A percentile compares a stretch with the other conserved stretches of the same genome.
Evolutionary conservation across 2,329 filamentous ascomycete genomes (phyloP).

Genomic region (Teratosphaeria zuluensis): DNA sequence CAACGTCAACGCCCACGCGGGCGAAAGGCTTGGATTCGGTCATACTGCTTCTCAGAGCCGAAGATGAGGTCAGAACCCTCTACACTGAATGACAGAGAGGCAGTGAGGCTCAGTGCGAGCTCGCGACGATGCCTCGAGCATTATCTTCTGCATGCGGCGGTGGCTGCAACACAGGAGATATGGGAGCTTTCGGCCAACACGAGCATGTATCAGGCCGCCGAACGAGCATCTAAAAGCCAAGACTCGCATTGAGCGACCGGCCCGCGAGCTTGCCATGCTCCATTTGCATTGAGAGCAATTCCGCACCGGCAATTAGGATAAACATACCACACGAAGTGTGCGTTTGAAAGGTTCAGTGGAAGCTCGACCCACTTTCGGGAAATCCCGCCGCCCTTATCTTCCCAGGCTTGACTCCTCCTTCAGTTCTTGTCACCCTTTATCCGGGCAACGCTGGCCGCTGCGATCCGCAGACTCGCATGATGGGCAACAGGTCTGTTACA

Average conservation of each 20-base stretch:
- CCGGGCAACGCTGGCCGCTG: not conserved
- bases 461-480: not conserved
- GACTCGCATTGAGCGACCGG: not conserved
- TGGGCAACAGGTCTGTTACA: not conserved
- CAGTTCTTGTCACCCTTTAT: not conserved
- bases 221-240: not conserved
- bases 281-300: not conserved
- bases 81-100: not conserved
- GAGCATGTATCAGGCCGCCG: not conserved
- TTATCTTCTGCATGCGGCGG: not conserved
- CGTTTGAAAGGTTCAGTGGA: too few species aligned
- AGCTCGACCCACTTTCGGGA: not conserved
- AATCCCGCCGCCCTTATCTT: not conserved
- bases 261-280: not conserved
- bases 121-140: not conserved
- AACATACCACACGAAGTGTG: too few species aligned
- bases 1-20: conserved; percentile 36
- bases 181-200: not conserved
- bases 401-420: not conserved
- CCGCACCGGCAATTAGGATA: too few species aligned
- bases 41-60: not conserved
- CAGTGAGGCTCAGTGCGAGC: not conserved
- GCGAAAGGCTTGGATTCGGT: not conserved
- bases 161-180: not conserved
- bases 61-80: not conserved